Evolutionary conservation across 345 rosid species (phyloP), one percentile per base, ranked within the genome.

Genomic region (Corchorus capsularis): DNA sequence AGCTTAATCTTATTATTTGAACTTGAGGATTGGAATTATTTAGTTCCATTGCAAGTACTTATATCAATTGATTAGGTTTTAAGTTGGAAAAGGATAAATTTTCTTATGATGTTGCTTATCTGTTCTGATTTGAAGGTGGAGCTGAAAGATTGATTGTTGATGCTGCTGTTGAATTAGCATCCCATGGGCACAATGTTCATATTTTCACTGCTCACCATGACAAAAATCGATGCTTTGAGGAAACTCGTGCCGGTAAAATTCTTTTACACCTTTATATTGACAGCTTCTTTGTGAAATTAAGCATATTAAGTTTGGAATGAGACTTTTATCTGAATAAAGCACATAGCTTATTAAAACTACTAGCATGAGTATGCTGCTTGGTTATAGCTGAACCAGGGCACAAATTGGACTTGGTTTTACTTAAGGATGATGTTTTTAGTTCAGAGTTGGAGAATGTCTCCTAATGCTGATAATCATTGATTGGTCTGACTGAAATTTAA

Each of bases 131-230:
- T 77, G 69, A 66, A 94, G 99, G 96, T 77, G 99, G 97, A 82
- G 99, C 98, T 22, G 99, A 94, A 85, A 91, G 99, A 85, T 85
- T 95, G 78, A 82, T 95, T 74, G 96, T 93, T 54, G 99, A 95
- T 85, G 98, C 97, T 12, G 97, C 96, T 3, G 96, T 95, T 80
- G 94, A 89, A 78, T 96, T 95, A 67, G 83, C 84, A 34, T 89
- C 92, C 54, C 89, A 74, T 13, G 99, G 97, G 50, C 99, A 93
- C 69, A 82, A 86, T 54, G 97, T 95, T 83, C 97, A 90, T 81
- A 78, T 95, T 35, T 93, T 92, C 75, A 93, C 99, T 2, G 87
- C 99, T 81, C 96, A 93, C 86, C 97, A 90, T 79, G 98, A 95
- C 65, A 87, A 80, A 79, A 86, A 75, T 74, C 84, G 94, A 71